Base-by-base conservation (phyloP, 176 grass and related monocot species). In the Lolium multiflorum region DNA sequence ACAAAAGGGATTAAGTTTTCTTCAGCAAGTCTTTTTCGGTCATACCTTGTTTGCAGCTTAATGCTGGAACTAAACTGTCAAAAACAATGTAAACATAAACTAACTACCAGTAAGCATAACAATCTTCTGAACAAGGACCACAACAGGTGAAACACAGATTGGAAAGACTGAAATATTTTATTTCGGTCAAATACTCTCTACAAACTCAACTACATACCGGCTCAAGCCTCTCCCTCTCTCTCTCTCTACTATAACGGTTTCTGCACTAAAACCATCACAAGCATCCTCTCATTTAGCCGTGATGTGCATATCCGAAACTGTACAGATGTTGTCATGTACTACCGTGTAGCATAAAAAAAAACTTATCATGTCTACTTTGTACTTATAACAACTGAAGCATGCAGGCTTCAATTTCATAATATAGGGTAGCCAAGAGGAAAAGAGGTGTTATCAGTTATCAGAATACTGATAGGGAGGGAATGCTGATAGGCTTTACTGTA, bases 111-210 rank as follows among this genome's bases (percentile, higher is more conserved):
- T 21, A 60, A 75, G 11, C 56, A 61, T 35, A 61, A 6, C 41
- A 37, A 71, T 74, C 17, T 20, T 54, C 38, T 87, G 24, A 82
- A 56, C 65, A 82, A 65, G 71, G 17, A 64, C 43, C 17, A 76
- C 46, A 56, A 66, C 47, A 67, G 35, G 35, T 62, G 51, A n/a
- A 77, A 68, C 6, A 16, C 66, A 68, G 35, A 69, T 65, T 24
- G 62, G 9, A 18, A 0, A 63, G 56, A 9, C 20, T 21, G 11
- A 84, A 48, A 47, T 16, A 16, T 50, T 74, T 75, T 62, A 63
- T 50, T 49, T n/a, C 12, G 16, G 49, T 55, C 14, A 56, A 85
- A 37, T 78, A 44, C 28, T 69, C n/a, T n/a, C n/a, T n/a, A n/a
- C n/a, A n/a, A n/a, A n/a, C n/a, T n/a, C n/a, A n/a, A n/a, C n/a